Evolutionary conservation across 192 early-diverging fungal genomes (phyloP), one percentile per base, ranked within the genome.

Genomic region (Podila horticola): DNA sequence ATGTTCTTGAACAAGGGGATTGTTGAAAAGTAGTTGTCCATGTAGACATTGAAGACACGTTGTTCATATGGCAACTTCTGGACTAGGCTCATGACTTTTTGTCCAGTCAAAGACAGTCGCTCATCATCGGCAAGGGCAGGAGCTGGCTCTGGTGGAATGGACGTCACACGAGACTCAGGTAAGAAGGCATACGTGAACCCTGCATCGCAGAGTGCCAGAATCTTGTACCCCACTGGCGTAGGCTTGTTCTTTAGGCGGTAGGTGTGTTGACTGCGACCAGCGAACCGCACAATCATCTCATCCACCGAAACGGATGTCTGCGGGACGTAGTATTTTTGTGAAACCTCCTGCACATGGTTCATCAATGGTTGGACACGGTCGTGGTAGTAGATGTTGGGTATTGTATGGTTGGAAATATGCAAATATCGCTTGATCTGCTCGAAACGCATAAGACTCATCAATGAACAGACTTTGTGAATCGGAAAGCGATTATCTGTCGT

Each of bases 1-100:
- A n/a, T n/a, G n/a, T n/a, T n/a, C n/a, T 57, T 64, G 59, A 79
- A 84, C 17, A 79, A 65, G 19, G 50, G 48, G 10, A 79, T 62
- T n/a, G 33, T 71, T 45, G 75, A 65, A 66, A 84, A 69, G 62
- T 71, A 75, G 64, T 81, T 84, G 62, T 84, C 72, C 75, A 81
- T 84, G 55, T 58, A 74, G 12, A 71, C 49, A 30, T 74, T 79
- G 52, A 75, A 84, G 10, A 58, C 3, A n/a, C 20, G 20, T 29
- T 9, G 24, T 55, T 11, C 22, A 22, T 61, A 45, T 33, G 74
- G 83, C 0, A 79, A 49, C 17, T 64, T 19, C 15, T 69, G 10
- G 22, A 58, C 67, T 13, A 84, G 69, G 38, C 82, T 58, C 20
- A 59, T 48, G 26, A 82, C 83, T 36, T 31, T 61, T 8, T 33